A percentile compares a stretch with the other conserved stretches of the same genome.
phyloP scores from a whole-genome alignment of 768 basidiomycete genomes.

The Amanita pseudoporphyria region DNA sequence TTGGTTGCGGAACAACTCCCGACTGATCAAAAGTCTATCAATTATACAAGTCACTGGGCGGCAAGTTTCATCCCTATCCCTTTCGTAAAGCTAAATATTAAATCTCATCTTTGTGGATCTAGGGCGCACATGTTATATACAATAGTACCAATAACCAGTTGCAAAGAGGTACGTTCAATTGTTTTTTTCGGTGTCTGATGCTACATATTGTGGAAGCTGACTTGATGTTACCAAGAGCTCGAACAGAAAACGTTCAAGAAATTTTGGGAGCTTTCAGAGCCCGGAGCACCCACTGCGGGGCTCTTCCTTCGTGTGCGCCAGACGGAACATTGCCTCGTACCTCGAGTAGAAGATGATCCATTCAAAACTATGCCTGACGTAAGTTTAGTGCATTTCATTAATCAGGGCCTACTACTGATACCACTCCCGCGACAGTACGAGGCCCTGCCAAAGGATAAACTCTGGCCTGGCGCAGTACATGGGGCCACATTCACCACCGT shows the following conservation, averaged over 20 bases:
- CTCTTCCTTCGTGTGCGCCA: slow-evolving; percentile 68
- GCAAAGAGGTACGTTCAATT: slow-evolving; percentile 38
- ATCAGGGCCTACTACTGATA: not conserved
- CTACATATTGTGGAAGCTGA: no score
- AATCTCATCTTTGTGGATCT: not conserved
- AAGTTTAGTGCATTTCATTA: slow-evolving; percentile 13
- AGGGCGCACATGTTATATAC: slow-evolving; percentile 80
- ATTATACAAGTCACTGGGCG: slow-evolving; percentile 78
- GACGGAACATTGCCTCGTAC: slow-evolving; percentile 45
- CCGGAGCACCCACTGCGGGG: slow-evolving; percentile 41
- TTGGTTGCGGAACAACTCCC: slow-evolving; percentile 68
- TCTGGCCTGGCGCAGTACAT: slow-evolving; percentile 24
- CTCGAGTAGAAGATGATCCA: slow-evolving; percentile 28
- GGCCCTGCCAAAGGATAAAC: slow-evolving; percentile 19
- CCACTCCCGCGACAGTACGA: slow-evolving; percentile 27
- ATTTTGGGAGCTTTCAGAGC: slow-evolving; percentile 66
- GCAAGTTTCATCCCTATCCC: slow-evolving; percentile 30
- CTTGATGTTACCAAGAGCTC: slow-evolving; percentile 47
- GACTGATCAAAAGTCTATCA: slow-evolving; percentile 60
- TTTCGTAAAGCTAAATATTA: not conserved
- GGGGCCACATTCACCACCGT: slow-evolving; percentile 60
- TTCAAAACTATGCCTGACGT: slow-evolving; percentile 49
- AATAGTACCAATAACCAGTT: slow-evolving; percentile 38
- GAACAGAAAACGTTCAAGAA: slow-evolving; percentile 66
- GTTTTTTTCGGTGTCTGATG: no score